Conservation (phyloP, 1,139 yeast species). For the Pichia sp. region DNA sequence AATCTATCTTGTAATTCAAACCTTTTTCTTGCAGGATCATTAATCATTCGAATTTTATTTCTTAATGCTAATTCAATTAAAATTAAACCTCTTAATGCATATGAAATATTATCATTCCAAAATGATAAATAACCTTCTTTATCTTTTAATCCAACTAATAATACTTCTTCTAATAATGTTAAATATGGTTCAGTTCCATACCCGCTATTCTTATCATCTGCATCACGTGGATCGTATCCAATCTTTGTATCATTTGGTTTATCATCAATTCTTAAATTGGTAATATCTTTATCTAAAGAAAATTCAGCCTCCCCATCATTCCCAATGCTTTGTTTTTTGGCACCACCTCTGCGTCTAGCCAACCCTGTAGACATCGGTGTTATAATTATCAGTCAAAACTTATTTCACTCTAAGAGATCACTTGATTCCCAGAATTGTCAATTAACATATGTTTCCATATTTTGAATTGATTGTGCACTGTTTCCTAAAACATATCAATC, state of each 20-base stretch:
- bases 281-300: too few relatives aligned
- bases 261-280: conserved; percentile 10
- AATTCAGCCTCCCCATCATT: conserved; percentile 4
- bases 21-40: conserved; percentile 90
- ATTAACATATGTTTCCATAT: too few relatives aligned
- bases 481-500: too few relatives aligned
- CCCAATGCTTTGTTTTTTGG: conserved; percentile 5
- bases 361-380: conserved; percentile 37
- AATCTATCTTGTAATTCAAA: conserved; percentile 83
- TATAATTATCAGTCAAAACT: too few relatives aligned
- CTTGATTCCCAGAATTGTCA: too few relatives aligned
- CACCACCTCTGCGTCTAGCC: conserved; percentile 34
- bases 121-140: conserved; percentile 93
- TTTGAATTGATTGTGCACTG: too few relatives aligned
- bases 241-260: conserved; percentile 36
- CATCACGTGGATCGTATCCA: conserved; percentile 78
- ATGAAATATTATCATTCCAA: conserved; percentile 97
- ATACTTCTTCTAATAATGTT: conserved; percentile 94
- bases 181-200: conserved; percentile 61
- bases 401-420: too few relatives aligned
- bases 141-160: conserved; percentile 88
- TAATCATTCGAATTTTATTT: conserved; percentile 80
- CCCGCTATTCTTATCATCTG: conserved; percentile 37
- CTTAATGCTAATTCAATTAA: conserved; percentile 87
- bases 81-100: conserved; percentile 93